A percentile compares a stretch with the other conserved stretches of the same genome.
These are phyloP conservation scores for Lactarius pseudohatsudake DNA, from an alignment of 768 basidiomycete genomes.

Conservation along the genomic window DNA sequence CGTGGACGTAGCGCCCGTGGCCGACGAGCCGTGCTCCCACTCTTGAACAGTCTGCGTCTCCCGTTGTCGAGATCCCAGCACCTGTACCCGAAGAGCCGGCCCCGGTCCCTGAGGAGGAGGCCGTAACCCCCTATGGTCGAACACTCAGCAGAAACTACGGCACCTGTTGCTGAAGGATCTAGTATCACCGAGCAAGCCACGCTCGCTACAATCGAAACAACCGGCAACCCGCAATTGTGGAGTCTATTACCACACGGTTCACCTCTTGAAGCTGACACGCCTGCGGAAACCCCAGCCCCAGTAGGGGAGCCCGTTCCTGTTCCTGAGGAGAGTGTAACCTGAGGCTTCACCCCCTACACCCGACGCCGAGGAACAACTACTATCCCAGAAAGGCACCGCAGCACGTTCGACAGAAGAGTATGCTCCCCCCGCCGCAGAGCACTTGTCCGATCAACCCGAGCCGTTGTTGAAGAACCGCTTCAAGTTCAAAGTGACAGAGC, in stretches of 20 bases:
- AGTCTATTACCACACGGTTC: background rate
- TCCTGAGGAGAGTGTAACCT: background rate
- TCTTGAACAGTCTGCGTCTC: background rate
- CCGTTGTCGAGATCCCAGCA: background rate
- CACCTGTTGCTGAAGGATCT: background rate
- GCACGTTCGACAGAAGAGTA: background rate
- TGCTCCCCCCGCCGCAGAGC: background rate
- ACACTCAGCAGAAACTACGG: background rate
- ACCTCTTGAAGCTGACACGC: background rate
- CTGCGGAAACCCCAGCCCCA: background rate
- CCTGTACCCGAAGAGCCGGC: background rate
- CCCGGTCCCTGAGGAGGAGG: background rate
- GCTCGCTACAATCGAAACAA: background rate
- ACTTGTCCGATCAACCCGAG: background rate
- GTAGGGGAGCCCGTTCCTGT: background rate
- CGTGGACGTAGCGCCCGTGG: background rate
- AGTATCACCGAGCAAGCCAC: background rate
- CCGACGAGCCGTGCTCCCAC: slow-evolving; percentile 4
- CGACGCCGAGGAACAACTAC: background rate
- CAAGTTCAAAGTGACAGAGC: background rate
- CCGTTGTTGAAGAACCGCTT: background rate
- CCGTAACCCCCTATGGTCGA: background rate
- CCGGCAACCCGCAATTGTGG: background rate
- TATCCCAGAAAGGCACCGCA: background rate
- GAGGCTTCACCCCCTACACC: background rate